These are phyloP conservation scores for Penicillium janthinellum DNA, from an alignment of 2,329 filamentous ascomycete genomes.

Conservation along the genomic window DNA sequence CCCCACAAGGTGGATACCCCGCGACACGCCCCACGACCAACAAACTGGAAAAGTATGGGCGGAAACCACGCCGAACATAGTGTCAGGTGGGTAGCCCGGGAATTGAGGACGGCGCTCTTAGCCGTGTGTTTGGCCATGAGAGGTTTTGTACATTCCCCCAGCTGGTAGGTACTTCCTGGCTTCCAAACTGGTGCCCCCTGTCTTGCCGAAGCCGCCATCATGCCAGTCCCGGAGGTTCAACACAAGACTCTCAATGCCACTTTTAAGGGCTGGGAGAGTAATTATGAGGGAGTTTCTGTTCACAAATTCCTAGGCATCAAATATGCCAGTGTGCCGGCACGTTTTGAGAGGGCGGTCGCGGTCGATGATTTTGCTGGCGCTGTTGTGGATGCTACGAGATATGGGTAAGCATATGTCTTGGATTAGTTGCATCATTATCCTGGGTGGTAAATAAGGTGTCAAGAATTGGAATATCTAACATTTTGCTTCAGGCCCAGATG, in stretches of 20 bases:
- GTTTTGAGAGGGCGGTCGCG: slow-evolving; percentile 34
- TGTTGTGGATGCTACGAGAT: slow-evolving; percentile 39
- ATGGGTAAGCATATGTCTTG: slow-evolving; percentile 26
- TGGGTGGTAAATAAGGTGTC: neutral
- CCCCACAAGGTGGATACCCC: slow-evolving; percentile 21
- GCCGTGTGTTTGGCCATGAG: slow-evolving; percentile 5
- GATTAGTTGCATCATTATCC: too few species aligned
- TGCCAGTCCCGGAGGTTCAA: slow-evolving; percentile 26
- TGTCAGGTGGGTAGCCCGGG: slow-evolving; percentile 13
- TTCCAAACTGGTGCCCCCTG: neutral
- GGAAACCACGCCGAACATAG: neutral
- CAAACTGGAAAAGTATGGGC: neutral
- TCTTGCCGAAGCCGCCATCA: slow-evolving; percentile 8
- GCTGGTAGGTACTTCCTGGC: neutral
- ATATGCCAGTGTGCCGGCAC: slow-evolving; percentile 33
- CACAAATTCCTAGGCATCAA: slow-evolving; percentile 37
- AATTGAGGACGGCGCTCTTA: slow-evolving; percentile 16
- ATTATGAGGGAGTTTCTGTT: slow-evolving; percentile 17
- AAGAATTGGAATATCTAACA: slow-evolving; percentile 3
- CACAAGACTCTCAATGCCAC: slow-evolving; percentile 30
- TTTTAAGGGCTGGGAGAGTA: slow-evolving; percentile 28
- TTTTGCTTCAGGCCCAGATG: slow-evolving; percentile 42
- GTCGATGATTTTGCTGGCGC: slow-evolving; percentile 28
- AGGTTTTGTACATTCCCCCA: neutral
- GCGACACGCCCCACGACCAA: slow-evolving; percentile 25